A percentile compares a stretch with the other conserved stretches of the same genome.
Evolutionary conservation across 345 rosid genomes (phyloP).

Genomic region (Fremontodendron californicum): DNA sequence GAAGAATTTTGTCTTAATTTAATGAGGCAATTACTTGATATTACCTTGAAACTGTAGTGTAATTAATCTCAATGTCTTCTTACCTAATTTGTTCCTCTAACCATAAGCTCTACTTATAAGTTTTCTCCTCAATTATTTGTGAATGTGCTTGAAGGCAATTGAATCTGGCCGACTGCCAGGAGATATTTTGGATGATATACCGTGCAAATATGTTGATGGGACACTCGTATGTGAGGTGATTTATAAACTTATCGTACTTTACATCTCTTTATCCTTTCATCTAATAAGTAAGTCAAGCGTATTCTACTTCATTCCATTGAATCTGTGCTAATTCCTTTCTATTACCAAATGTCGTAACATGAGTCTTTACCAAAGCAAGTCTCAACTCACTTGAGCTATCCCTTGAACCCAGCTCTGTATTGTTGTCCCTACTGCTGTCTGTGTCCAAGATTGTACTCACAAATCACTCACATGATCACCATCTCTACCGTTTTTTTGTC

Average conservation of each 20-base stretch:
- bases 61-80: neutral
- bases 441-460: neutral
- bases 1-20: neutral
- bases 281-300: neutral
- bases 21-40: slow-evolving; percentile 1
- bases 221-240: slow-evolving; percentile 78
- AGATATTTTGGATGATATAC: slow-evolving; percentile 72
- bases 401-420: neutral
- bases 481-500: neutral
- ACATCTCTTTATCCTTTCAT: neutral
- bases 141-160: slow-evolving; percentile 53
- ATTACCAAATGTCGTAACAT: neutral
- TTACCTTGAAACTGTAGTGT: neutral
- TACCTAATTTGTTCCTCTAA: neutral
- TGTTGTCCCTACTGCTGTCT: neutral
- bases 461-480: neutral
- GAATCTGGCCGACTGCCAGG: slow-evolving; percentile 89
- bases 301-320: neutral
- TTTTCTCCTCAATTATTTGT: neutral
- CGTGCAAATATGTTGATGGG: slow-evolving; percentile 74
- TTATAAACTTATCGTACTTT: neutral
- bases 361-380: neutral
- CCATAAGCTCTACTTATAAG: neutral
- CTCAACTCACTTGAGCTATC: neutral
- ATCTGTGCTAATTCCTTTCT: neutral